Evolutionary conservation across 148 eudicot species (phyloP).

Genomic region (Limonium bicolor): DNA sequence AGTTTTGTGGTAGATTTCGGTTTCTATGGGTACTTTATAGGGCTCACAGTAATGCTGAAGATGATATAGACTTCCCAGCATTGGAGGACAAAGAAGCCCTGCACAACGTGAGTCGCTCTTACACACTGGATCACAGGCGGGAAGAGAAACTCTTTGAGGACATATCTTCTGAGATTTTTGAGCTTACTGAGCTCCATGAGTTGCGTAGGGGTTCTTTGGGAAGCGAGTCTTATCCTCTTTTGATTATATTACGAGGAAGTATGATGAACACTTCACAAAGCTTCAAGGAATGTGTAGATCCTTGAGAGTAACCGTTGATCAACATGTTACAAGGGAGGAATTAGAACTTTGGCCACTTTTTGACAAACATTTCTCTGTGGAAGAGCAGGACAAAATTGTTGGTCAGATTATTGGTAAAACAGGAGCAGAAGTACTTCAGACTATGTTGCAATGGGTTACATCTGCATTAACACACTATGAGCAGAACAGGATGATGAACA

Average conservation of each 20-base stretch:
- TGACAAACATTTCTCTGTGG: conserved; percentile 71
- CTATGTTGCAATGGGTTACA: conserved; percentile 97
- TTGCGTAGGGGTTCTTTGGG: conserved; percentile 15
- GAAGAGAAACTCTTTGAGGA: conserved; percentile 83
- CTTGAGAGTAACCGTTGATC: conserved; percentile 70
- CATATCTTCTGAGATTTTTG: conserved; percentile 57
- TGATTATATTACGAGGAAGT: conserved; percentile 28
- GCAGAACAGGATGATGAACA: conserved; percentile 89
- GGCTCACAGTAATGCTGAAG: conserved; percentile 95
- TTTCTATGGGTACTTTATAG: conserved; percentile 78
- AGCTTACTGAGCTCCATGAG: conserved; percentile 46
- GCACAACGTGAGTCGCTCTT: conserved; percentile 89
- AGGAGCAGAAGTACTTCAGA: conserved; percentile 90
- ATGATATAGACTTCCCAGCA: conserved; percentile 89
- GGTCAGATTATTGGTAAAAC: conserved; percentile 95
- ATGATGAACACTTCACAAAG: conserved; percentile 66
- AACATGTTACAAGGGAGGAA: conserved; percentile 83
- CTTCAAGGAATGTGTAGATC: conserved; percentile 94
- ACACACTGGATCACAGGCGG: conserved; percentile 88
- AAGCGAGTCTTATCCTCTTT: conserved; percentile 13
- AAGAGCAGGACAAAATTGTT: conserved; percentile 85
- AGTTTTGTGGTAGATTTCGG: conserved; percentile 78
- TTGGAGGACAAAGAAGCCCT: conserved; percentile 81
- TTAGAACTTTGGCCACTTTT: conserved; percentile 93
- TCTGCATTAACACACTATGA: conserved; percentile 87